Conservation (phyloP, 768 basidiomycete genomes). For the Tephrocybe sp. region DNA sequence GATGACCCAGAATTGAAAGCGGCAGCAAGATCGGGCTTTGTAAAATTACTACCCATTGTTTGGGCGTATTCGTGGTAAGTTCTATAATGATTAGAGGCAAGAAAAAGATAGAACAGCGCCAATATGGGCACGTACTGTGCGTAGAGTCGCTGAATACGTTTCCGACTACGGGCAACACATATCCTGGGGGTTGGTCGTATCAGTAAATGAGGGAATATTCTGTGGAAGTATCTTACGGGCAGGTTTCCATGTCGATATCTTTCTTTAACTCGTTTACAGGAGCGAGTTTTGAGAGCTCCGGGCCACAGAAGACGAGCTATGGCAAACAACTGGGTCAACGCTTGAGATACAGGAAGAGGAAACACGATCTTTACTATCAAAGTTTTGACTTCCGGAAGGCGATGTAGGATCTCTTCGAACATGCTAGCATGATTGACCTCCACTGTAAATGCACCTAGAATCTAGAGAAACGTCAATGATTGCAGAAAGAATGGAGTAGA, state of each 20-base stretch:
- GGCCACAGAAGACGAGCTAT: constrained; percentile 11
- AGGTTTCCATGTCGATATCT: constrained; percentile 26
- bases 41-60: constrained; percentile 15
- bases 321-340: not conserved
- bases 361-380: constrained; percentile 20
- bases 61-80: constrained; percentile 28
- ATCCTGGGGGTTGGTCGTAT: constrained; percentile 16
- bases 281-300: not conserved
- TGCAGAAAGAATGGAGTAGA: not conserved
- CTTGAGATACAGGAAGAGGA: not conserved
- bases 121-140: constrained; percentile 26
- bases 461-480: constrained; percentile 12
- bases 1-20: constrained; percentile 35
- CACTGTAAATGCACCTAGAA: constrained; percentile 25
- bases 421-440: constrained; percentile 19
- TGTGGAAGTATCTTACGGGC: constrained; percentile 27
- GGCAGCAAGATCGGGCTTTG: constrained; percentile 31
- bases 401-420: constrained; percentile 36
- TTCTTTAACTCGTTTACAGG: not conserved
- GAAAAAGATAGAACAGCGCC: not conserved
- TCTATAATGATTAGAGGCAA: constrained; percentile 16
- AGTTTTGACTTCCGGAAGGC: constrained; percentile 27
- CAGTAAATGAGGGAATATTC: not conserved
- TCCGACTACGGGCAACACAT: constrained; percentile 23
- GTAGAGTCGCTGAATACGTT: constrained; percentile 21